A percentile compares a stretch with the other conserved stretches of the same genome.
These are phyloP conservation scores for Skeletonema potamos DNA, from an alignment of 108 stramenopile species.

Conservation along the genomic window DNA sequence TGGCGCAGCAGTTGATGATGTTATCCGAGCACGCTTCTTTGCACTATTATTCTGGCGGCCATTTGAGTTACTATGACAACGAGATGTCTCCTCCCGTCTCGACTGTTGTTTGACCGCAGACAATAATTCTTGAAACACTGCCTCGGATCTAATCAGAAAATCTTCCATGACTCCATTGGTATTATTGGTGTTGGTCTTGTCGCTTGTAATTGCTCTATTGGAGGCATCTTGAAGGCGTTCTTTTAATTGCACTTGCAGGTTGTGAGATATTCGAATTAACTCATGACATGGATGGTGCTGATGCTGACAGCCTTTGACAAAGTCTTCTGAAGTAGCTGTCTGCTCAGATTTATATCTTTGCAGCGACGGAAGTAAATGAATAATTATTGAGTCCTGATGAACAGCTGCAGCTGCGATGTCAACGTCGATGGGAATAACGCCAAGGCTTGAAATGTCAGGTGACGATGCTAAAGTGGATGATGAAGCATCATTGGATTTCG, in stretches of 20 bases:
- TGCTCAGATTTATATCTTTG: background rate
- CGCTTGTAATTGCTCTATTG: conserved; percentile 12
- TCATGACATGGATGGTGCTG: conserved; percentile 30
- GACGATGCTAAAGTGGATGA: conserved; percentile 4
- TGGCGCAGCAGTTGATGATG: background rate
- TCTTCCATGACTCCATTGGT: conserved; percentile 26
- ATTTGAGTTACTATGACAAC: background rate
- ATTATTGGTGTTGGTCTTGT: background rate
- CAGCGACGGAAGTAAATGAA: conserved; percentile 29
- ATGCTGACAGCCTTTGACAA: background rate
- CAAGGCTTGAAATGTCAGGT: conserved; percentile 35
- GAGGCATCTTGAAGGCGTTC: conserved; percentile 48
- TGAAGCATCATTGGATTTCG: background rate
- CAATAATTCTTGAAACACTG: conserved; percentile 34
- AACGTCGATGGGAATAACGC: conserved; percentile 28
- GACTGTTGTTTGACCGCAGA: conserved; percentile 35
- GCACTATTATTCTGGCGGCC: background rate
- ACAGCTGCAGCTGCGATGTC: conserved; percentile 13
- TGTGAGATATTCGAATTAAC: conserved; percentile 22
- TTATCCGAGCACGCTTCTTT: background rate
- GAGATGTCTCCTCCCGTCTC: conserved; percentile 21
- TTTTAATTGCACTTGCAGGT: conserved; percentile 25
- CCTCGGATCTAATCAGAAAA: conserved; percentile 41
- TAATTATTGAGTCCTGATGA: background rate
- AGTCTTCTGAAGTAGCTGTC: background rate